Evolutionary conservation across 2,329 filamentous ascomycete genomes (phyloP).

Genomic region (Colletotrichum sp.): DNA sequence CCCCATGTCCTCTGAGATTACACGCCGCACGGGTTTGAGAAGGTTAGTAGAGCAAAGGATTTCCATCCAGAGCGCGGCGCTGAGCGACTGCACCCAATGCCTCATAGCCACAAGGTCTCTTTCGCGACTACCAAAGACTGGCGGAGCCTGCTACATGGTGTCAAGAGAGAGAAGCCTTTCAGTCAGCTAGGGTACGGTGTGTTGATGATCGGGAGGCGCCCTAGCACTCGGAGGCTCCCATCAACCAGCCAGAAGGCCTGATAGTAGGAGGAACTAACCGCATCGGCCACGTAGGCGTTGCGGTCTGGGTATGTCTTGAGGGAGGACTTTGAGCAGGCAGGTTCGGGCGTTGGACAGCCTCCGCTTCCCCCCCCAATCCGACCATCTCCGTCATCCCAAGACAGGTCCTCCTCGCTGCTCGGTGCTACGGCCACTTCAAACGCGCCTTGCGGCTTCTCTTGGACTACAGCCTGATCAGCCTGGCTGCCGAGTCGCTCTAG

Average conservation of each 20-base stretch:
- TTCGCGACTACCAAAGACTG: neutral
- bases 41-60: neutral
- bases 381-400: neutral
- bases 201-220: neutral
- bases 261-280: neutral
- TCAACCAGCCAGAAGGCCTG: neutral
- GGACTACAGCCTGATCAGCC: no score
- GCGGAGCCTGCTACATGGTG: neutral
- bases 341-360: neutral
- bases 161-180: neutral
- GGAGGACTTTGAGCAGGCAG: neutral
- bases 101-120: neutral
- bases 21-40: neutral
- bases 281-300: neutral
- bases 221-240: neutral
- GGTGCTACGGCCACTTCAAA: neutral
- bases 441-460: no score
- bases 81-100: neutral
- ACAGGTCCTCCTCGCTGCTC: neutral
- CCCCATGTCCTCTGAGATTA: neutral
- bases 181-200: neutral
- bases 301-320: neutral
- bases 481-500: no score
- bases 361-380: neutral
- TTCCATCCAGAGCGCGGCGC: neutral